A percentile compares a stretch with the other conserved stretches of the same genome.
Conservation (phyloP, 176 grass and related monocot species). For the Eleusine coracana region DNA sequence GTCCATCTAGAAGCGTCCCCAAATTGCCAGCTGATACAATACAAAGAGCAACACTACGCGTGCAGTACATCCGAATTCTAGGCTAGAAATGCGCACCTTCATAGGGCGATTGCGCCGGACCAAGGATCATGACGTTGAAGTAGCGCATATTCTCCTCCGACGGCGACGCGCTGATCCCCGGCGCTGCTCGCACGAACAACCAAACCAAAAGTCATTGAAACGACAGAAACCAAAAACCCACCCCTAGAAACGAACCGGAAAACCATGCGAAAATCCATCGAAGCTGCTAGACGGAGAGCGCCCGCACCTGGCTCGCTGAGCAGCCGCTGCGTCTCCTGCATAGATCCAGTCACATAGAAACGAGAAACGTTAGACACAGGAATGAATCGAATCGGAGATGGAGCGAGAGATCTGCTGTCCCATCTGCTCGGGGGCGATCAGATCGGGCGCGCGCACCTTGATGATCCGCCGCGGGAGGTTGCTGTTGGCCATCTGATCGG, state of each 20-base stretch:
- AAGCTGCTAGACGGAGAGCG: not conserved
- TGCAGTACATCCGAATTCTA: not conserved
- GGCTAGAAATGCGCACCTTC: conserved; percentile 42
- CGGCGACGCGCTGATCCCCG: conserved; percentile 93
- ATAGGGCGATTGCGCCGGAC: conserved; percentile 83
- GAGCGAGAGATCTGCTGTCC: conserved; percentile 20
- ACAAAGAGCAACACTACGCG: not conserved
- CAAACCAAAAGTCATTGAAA: conserved; percentile 19
- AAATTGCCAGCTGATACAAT: not conserved
- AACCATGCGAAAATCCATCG: conserved; percentile 20
- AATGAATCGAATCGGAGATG: conserved; percentile 10
- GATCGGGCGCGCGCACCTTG: conserved; percentile 63
- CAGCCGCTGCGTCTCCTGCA: conserved; percentile 92
- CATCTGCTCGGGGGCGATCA: conserved; percentile 13
- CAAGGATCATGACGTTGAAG: conserved; percentile 99
- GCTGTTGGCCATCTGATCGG: conserved; percentile 85
- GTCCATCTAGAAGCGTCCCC: not conserved
- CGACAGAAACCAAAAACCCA: not conserved
- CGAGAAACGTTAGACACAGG: not conserved
- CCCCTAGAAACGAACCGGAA: not conserved
- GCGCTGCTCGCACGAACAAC: conserved; percentile 56
- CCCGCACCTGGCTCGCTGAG: conserved; percentile 90
- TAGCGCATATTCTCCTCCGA: conserved; percentile 99
- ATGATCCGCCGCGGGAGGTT: conserved; percentile 98
- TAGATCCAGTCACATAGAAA: conserved; percentile 42